Conservation (phyloP, 2,329 filamentous ascomycete genomes). For the Colletotrichum camelliae region DNA sequence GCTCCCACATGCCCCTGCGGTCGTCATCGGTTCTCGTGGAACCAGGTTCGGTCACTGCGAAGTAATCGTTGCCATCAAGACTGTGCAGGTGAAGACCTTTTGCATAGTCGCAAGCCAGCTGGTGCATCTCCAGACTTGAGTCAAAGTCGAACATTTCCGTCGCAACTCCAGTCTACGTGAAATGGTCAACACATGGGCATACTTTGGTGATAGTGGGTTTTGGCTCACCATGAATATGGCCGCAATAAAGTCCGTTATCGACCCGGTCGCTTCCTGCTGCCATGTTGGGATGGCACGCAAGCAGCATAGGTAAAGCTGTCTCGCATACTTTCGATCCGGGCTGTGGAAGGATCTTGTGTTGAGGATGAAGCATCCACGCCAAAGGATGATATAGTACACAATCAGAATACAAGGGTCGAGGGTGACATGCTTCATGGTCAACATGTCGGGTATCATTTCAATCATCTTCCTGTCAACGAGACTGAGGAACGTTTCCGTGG, state of each 20-base stretch:
- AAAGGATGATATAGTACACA: constrained; percentile 36
- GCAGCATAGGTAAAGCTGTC: constrained; percentile 31
- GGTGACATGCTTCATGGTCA: constrained; percentile 30
- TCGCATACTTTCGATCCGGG: constrained; percentile 25
- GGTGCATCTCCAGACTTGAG: constrained; percentile 33
- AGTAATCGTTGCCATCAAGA: constrained; percentile 29
- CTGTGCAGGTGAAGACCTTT: constrained; percentile 34
- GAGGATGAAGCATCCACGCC: constrained; percentile 29
- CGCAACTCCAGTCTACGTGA: constrained; percentile 28
- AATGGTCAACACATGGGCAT: fast-evolving
- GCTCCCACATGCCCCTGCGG: constrained; percentile 35
- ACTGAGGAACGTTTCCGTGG: constrained; percentile 31
- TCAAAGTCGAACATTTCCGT: constrained; percentile 36
- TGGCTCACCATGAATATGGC: constrained; percentile 31
- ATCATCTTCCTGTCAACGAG: constrained; percentile 31
- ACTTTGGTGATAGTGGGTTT: fast-evolving
- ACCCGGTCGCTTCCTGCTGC: constrained; percentile 34
- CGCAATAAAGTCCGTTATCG: constrained; percentile 33
- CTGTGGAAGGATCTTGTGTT: neutral
- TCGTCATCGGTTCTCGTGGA: constrained; percentile 24
- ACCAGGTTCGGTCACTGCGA: neutral
- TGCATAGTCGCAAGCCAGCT: constrained; percentile 34
- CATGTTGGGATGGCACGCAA: constrained; percentile 32
- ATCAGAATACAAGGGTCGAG: constrained; percentile 33
- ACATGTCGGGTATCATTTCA: constrained; percentile 34